These are phyloP conservation scores for Eucalyptus rudis DNA, from an alignment of 345 rosid species.

Conservation along the genomic window DNA sequence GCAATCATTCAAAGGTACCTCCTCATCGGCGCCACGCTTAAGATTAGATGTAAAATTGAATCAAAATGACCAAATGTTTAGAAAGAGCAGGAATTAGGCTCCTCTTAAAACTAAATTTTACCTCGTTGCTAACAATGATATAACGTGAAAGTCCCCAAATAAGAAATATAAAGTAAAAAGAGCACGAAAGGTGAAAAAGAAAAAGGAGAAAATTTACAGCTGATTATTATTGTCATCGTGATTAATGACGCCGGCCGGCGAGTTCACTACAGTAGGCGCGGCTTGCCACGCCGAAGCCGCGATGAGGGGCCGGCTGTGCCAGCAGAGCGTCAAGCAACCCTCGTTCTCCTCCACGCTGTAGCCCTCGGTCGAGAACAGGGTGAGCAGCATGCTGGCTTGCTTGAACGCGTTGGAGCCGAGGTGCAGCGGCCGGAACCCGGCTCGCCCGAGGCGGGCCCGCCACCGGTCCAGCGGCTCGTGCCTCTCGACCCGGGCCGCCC, in stretches of 20 bases:
- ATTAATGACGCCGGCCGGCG: background rate
- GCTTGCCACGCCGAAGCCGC: slow-evolving; percentile 77
- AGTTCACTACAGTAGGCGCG: background rate
- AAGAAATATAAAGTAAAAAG: background rate
- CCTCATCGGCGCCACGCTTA: background rate
- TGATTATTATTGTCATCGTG: background rate
- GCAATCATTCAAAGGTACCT: background rate
- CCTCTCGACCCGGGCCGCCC: slow-evolving; percentile 55
- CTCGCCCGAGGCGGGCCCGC: slow-evolving; percentile 32
- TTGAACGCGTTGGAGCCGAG: slow-evolving; percentile 81
- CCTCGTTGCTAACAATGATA: background rate
- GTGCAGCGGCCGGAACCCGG: slow-evolving; percentile 52
- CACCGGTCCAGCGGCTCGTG: slow-evolving; percentile 67
- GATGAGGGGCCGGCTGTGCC: slow-evolving; percentile 82
- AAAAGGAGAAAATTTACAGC: background rate
- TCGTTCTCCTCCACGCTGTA: slow-evolving; percentile 68
- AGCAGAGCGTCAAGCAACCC: slow-evolving; percentile 70
- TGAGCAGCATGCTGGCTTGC: slow-evolving; percentile 76
- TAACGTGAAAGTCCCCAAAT: background rate
- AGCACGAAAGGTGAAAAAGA: background rate
- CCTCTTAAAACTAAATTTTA: background rate
- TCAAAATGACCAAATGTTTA: background rate
- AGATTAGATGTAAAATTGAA: background rate
- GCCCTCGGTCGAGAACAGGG: slow-evolving; percentile 60
- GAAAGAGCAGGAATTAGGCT: background rate